Conservation (phyloP, 2,329 filamentous ascomycete species). For the Colletotrichum camelliae region DNA sequence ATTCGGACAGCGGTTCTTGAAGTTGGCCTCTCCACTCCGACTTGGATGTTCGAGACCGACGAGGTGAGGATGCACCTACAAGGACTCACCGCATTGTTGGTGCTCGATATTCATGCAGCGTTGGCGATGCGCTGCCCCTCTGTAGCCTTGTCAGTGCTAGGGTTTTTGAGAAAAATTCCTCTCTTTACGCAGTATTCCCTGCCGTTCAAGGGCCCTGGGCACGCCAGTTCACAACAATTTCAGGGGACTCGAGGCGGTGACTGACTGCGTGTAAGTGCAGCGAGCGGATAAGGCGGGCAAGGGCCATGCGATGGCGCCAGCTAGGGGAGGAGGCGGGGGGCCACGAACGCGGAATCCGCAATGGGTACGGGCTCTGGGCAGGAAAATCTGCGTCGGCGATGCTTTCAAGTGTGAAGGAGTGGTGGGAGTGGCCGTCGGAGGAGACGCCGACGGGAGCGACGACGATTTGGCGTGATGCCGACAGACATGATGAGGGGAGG, state of each 20-base stretch:
- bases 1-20: no score
- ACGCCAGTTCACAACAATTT: neutral
- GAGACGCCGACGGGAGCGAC: neutral
- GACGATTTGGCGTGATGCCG: no score
- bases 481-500: neutral
- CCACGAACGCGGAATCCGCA: neutral
- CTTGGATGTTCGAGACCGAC: neutral
- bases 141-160: neutral
- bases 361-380: neutral
- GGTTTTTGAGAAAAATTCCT: neutral
- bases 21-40: neutral
- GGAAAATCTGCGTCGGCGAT: neutral
- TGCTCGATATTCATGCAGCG: neutral
- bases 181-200: neutral
- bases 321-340: neutral
- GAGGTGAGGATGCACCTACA: neutral
- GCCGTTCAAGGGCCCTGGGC: neutral
- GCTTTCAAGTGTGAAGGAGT: neutral
- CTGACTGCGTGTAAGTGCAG: neutral
- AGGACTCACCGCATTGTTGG: slow-evolving; percentile 19
- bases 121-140: neutral
- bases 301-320: neutral
- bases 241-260: slow-evolving; percentile 5
- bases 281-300: neutral
- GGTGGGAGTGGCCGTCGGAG: neutral